Conservation (phyloP, 192 early-diverging fungal species). For the Entomortierella beljakovae region DNA sequence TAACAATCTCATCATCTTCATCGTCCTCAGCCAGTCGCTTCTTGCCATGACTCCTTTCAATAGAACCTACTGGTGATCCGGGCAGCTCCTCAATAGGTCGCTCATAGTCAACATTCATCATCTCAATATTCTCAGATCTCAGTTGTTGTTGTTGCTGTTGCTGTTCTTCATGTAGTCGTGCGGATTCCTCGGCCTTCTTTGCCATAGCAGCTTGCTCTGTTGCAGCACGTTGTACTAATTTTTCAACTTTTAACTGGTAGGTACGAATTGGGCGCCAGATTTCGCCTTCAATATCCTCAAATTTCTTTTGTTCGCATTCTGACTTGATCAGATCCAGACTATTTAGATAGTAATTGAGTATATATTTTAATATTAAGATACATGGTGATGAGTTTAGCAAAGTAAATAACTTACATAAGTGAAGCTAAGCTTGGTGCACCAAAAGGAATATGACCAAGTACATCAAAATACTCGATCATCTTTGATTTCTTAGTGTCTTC, state of each 20-base stretch:
- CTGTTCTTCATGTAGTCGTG: slow-evolving; percentile 14
- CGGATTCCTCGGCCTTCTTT: slow-evolving; percentile 25
- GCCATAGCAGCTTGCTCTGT: slow-evolving; percentile 17
- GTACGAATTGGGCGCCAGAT: slow-evolving; percentile 57
- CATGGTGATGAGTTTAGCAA: too few relatives aligned
- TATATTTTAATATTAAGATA: too few relatives aligned
- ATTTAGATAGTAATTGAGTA: too few relatives aligned
- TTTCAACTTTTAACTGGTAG: slow-evolving; percentile 58
- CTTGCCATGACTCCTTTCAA: slow-evolving; percentile 4
- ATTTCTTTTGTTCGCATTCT: slow-evolving; percentile 17
- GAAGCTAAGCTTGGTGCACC: slow-evolving; percentile 45
- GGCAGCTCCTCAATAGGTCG: background rate
- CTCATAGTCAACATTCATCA: background rate
- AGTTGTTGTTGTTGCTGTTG: slow-evolving; percentile 1
- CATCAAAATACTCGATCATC: slow-evolving; percentile 61
- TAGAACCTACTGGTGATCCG: background rate
- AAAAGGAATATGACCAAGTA: slow-evolving; percentile 53
- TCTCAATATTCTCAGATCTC: slow-evolving; percentile 1
- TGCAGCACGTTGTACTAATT: slow-evolving; percentile 48
- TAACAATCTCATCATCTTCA: background rate
- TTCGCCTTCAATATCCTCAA: slow-evolving; percentile 27
- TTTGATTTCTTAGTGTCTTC: slow-evolving; percentile 27
- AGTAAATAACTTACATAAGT: slow-evolving; percentile 51
- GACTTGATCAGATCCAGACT: slow-evolving; percentile 57
- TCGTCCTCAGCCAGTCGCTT: slow-evolving; percentile 19